These are phyloP conservation scores for Podospora pseudopauciseta DNA, from an alignment of 495 filamentous ascomycete genomes.

Conservation along the genomic window DNA sequence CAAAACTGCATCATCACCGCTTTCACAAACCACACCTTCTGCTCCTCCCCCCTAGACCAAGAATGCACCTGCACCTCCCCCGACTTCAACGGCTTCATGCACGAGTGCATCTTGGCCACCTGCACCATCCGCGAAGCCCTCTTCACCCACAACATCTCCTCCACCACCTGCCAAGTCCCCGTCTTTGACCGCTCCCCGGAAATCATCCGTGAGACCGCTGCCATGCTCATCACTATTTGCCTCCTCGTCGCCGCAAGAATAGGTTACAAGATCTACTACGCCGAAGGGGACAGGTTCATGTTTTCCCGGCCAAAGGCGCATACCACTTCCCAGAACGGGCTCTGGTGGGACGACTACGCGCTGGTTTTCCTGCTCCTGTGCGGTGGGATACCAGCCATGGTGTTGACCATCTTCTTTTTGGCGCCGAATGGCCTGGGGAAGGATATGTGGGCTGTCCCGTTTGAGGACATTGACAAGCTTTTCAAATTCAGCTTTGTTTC, in stretches of 20 bases:
- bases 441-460: conserved; percentile 18
- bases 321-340: neutral
- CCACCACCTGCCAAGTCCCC: neutral
- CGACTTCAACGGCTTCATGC: neutral
- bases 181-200: neutral
- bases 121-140: neutral
- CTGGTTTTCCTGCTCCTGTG: conserved; percentile 1
- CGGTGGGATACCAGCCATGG: conserved; percentile 3
- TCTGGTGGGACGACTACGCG: conserved; percentile 14
- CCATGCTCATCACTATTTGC: neutral
- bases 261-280: neutral
- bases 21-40: neutral
- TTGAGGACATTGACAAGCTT: conserved; percentile 10
- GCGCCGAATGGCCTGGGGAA: conserved; percentile 14
- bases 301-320: neutral
- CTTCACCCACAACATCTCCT: neutral
- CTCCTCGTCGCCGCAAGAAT: neutral
- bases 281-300: neutral
- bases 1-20: neutral
- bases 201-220: neutral
- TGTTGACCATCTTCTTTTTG: conserved; percentile 9
- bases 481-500: conserved; percentile 15
- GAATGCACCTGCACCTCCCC: neutral
- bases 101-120: neutral
- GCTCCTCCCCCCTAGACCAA: neutral